Evolutionary conservation across 2,329 filamentous ascomycete genomes (phyloP).

Genomic region (Cladosporium austrohemisphaericum): DNA sequence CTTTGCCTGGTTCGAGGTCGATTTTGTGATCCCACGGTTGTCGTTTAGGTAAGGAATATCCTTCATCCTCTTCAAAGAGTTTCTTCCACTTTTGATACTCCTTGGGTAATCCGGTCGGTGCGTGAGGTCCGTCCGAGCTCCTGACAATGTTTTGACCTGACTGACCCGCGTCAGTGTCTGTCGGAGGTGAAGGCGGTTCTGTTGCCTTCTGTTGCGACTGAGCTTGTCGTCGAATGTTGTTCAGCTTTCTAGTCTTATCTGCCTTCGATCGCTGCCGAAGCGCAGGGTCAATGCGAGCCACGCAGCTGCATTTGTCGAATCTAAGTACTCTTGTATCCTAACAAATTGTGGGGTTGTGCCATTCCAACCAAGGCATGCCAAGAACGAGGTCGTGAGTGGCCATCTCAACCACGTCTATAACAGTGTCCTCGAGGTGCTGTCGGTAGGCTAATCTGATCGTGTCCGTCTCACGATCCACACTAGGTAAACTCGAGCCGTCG

Average conservation of each 20-base stretch:
- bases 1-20: conserved; percentile 14
- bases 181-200: conserved; percentile 5
- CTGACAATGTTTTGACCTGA: conserved; percentile 9
- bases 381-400: conserved; percentile 18
- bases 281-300: conserved; percentile 12
- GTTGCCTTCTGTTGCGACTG: conserved; percentile 4
- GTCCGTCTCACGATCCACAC: conserved; percentile 17
- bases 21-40: conserved; percentile 19
- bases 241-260: conserved; percentile 18
- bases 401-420: conserved; percentile 17
- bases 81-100: conserved; percentile 18
- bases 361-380: conserved; percentile 18
- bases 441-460: conserved; percentile 14
- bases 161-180: conserved; percentile 13
- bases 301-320: conserved; percentile 16
- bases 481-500: conserved; percentile 16
- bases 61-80: conserved; percentile 20
- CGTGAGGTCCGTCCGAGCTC: conserved; percentile 5
- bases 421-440: conserved; percentile 17
- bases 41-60: conserved; percentile 17
- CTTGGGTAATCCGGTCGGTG: conserved; percentile 11
- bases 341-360: conserved; percentile 16
- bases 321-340: conserved; percentile 18
- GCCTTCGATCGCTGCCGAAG: conserved; percentile 8
- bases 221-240: conserved; percentile 7